Evolutionary conservation across 208 protist species (phyloP).

Genomic region (Leishmania tarentolae): DNA sequence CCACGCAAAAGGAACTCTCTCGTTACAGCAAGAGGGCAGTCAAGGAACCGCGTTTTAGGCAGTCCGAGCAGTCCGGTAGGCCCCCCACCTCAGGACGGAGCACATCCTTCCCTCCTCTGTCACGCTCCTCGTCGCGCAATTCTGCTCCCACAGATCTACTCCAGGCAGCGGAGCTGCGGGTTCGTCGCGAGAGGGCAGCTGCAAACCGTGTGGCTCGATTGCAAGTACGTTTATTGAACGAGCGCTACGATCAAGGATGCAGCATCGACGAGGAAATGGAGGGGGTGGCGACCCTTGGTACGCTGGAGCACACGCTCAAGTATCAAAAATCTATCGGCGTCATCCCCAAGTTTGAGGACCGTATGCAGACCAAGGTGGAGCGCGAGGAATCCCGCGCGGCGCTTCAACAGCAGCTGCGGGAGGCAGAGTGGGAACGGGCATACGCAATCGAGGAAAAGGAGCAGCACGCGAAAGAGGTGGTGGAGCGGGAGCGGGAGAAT

Average conservation of each 20-base stretch:
- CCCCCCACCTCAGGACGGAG: not conserved
- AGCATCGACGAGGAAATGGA: conserved; percentile 16
- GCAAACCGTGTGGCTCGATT: not conserved
- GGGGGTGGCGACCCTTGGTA: conserved; percentile 5
- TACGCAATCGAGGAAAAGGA: conserved; percentile 4
- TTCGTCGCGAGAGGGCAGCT: not conserved
- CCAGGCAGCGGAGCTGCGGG: not conserved
- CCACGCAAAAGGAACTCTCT: not conserved
- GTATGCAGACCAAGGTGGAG: not conserved
- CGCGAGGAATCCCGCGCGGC: conserved; percentile 9
- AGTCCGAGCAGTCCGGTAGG: too few relatives aligned
- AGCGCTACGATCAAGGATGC: conserved; percentile 12
- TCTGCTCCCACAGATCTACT: not conserved
- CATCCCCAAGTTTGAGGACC: conserved; percentile 8
- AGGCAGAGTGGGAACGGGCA: not conserved
- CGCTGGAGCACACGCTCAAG: conserved; percentile 23
- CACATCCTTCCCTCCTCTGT: conserved; percentile 3
- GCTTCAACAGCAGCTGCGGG: not conserved
- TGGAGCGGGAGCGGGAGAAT: not conserved
- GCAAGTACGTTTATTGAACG: not conserved
- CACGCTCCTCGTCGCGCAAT: not conserved
- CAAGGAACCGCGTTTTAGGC: not conserved
- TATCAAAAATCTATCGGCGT: conserved; percentile 17
- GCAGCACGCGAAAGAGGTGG: not conserved
- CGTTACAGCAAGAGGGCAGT: not conserved